Evolutionary conservation across 1,139 yeast species (phyloP).

Genomic region (Kurtzmaniella quercitrusa): DNA sequence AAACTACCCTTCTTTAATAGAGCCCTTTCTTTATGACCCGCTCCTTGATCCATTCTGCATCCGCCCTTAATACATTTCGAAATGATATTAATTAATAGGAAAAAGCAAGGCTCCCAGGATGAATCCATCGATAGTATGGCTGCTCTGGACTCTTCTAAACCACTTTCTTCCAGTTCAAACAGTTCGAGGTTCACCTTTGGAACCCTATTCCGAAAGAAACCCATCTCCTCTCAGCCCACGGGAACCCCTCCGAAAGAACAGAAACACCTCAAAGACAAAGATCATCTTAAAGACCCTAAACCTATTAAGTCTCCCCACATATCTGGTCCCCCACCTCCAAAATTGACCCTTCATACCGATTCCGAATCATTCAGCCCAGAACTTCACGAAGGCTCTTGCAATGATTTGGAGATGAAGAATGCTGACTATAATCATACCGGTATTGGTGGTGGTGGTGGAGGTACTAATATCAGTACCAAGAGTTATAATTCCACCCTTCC

Average conservation of each 20-base stretch:
- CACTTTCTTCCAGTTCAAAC: not conserved
- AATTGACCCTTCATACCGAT: not conserved
- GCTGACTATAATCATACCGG: not conserved
- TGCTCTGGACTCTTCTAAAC: not conserved
- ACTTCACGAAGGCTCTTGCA: not conserved
- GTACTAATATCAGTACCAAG: not conserved
- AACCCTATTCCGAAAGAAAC: not conserved
- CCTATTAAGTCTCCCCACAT: not conserved
- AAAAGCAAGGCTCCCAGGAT: slow-evolving; percentile 1
- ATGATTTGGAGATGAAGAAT: not conserved
- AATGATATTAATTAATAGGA: slow-evolving; percentile 1
- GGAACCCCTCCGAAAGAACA: not conserved
- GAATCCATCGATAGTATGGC: not conserved
- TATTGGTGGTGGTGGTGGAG: not conserved
- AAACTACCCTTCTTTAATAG: not conserved
- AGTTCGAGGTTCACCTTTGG: not conserved
- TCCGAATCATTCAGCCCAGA: not conserved
- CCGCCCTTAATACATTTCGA: not conserved
- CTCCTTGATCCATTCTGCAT: not conserved
- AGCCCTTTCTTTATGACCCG: not conserved
- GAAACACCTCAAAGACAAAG: not conserved
- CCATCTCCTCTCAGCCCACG: not conserved
- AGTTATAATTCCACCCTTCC: not conserved
- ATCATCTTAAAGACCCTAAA: too few species aligned
- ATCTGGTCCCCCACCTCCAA: not conserved